Base-by-base conservation (phyloP, 495 filamentous ascomycete genomes). In the Pseudevernia furfuracea region DNA sequence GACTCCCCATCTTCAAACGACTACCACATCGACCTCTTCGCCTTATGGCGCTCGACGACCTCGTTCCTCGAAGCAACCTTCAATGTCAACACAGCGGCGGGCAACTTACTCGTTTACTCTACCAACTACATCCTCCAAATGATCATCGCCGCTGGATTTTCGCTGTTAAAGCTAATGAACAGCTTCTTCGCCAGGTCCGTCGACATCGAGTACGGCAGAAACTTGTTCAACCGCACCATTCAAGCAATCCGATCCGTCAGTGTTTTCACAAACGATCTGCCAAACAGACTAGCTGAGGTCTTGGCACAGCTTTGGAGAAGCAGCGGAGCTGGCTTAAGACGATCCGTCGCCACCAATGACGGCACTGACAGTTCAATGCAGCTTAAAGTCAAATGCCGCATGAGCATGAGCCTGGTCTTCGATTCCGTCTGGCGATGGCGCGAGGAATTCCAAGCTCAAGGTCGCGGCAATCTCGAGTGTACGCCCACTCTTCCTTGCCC, bases 381-480 rank as follows among this genome's bases (percentile, higher is more conserved):
- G 74, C 78, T 97, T 21, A 92, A 91, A 74, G 90, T 96, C 8
- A 84, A 90, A 62, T 94, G 90, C 70, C 84, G 92, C 14, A 92
- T 93, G 83, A 95, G 90, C 74, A 92, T 97, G 88, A 93, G 89
- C 68, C 79, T 96, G 10, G 88, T 97, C 4, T 96, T 88, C 72
- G 92, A 97, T 75, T 91, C 88, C 6, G 90, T 95, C 32, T 96
- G 91, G 91, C 85, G 91, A 61, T 97, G 92, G 92, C 81, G 92
- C 63, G 90, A 95, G 71, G 88, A 92, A 73, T 88, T 89, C 66
- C 87, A 91, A 70, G 86, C 88, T 44, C 85, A 88, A 73, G 89
- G 86, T 11, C 81, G 82, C 34, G 85, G 89, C 25, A 89, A 87
- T 56, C 85, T 96, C 58, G 91, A 96, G 78, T 84, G 89, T 89